These are phyloP conservation scores for Fusarium algeriense DNA, from an alignment of 2,329 filamentous ascomycete species.

Conservation along the genomic window DNA sequence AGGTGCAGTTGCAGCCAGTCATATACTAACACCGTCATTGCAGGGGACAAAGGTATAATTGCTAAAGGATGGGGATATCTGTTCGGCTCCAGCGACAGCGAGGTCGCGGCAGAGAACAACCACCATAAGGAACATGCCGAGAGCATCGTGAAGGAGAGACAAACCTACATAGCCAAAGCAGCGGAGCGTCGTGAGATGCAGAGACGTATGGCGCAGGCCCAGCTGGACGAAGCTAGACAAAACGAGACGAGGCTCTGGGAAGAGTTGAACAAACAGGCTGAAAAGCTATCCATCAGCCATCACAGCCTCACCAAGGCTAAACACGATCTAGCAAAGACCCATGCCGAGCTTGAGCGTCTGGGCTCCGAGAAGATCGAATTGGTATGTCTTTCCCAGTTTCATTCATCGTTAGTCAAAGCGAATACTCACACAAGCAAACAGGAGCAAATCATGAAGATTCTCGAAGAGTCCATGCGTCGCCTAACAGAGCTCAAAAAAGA, in stretches of 20 bases:
- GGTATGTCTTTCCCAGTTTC: neutral
- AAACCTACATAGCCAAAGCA: neutral
- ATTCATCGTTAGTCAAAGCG: too few relatives aligned
- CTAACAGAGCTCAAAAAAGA: neutral
- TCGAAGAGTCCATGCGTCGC: neutral
- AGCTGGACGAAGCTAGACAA: neutral
- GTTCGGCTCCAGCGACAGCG: neutral
- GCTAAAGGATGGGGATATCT: neutral
- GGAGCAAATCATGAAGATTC: neutral
- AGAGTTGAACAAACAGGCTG: neutral
- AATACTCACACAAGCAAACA: neutral
- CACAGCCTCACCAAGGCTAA: neutral
- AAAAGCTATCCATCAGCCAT: neutral
- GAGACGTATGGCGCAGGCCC: neutral
- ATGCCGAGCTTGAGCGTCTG: neutral
- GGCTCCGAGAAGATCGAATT: neutral
- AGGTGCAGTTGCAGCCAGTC: fast-evolving
- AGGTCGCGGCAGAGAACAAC: neutral
- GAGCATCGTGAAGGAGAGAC: neutral
- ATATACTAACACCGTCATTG: neutral
- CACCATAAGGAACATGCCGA: neutral
- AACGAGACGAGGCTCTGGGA: neutral
- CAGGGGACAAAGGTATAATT: neutral
- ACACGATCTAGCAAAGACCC: neutral
- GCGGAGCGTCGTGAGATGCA: neutral